These are phyloP conservation scores for Ascochyta rabiei DNA, from an alignment of 2,329 filamentous ascomycete genomes.

Conservation along the genomic window DNA sequence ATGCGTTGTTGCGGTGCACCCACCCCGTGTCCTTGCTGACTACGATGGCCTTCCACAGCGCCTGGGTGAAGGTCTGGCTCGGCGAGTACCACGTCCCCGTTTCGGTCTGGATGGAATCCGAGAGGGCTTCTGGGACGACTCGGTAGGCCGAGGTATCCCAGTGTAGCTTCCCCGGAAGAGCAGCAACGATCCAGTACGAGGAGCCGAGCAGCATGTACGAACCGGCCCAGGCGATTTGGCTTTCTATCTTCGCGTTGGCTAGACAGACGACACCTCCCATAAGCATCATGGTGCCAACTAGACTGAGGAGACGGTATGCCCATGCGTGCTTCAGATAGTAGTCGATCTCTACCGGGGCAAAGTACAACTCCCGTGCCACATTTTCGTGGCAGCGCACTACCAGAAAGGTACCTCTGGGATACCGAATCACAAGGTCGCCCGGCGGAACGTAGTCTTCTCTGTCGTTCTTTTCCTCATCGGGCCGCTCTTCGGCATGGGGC, in stretches of 20 bases:
- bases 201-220: slow-evolving; percentile 58
- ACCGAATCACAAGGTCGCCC: slow-evolving; percentile 57
- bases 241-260: slow-evolving; percentile 55
- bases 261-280: slow-evolving; percentile 60
- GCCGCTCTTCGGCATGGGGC: neutral
- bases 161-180: slow-evolving; percentile 53
- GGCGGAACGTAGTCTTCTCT: slow-evolving; percentile 34
- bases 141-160: slow-evolving; percentile 56
- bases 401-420: slow-evolving; percentile 58
- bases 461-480: neutral
- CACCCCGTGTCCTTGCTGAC: slow-evolving; percentile 53
- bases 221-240: slow-evolving; percentile 57
- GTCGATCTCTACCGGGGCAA: slow-evolving; percentile 57
- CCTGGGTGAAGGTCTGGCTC: slow-evolving; percentile 53
- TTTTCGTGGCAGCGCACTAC: slow-evolving; percentile 58
- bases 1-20: slow-evolving; percentile 50
- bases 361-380: slow-evolving; percentile 58
- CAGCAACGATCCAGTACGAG: slow-evolving; percentile 59
- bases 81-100: slow-evolving; percentile 39
- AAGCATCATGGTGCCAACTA: slow-evolving; percentile 58
- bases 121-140: slow-evolving; percentile 47
- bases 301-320: slow-evolving; percentile 55
- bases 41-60: slow-evolving; percentile 57
- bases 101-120: slow-evolving; percentile 40
- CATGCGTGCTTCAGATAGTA: slow-evolving; percentile 52